A percentile compares a stretch with the other conserved stretches of the same genome.
These are phyloP conservation scores for Echinochloa phyllopogon DNA, from an alignment of 176 grass and related monocot species.

Conservation along the genomic window DNA sequence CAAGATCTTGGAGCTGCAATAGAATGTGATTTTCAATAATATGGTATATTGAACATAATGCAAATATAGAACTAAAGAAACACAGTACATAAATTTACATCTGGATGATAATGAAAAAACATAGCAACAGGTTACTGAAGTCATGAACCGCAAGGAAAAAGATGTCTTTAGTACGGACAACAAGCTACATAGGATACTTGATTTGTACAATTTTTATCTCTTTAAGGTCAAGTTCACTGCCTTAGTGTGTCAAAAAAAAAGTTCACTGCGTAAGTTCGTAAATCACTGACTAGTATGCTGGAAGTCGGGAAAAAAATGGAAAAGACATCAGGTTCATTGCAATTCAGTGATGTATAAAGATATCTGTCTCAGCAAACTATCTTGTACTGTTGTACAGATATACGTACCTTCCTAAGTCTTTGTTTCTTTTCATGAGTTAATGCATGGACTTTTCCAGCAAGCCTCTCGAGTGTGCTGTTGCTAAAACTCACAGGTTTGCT, in stretches of 20 bases:
- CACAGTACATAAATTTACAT: background rate
- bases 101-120: background rate
- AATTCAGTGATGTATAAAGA: conserved; percentile 6
- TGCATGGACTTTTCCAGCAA: conserved; percentile 54
- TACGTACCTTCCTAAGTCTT: conserved; percentile 72
- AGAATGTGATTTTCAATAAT: conserved; percentile 9
- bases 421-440: conserved; percentile 82
- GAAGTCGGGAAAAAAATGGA: background rate
- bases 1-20: conserved; percentile 84
- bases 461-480: conserved; percentile 62
- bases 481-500: conserved; percentile 62
- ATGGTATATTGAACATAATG: background rate
- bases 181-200: background rate
- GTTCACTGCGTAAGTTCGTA: background rate
- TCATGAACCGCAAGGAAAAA: background rate
- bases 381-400: background rate
- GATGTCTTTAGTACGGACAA: background rate
- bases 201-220: conserved; percentile 1
- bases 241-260: background rate
- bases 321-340: conserved; percentile 6
- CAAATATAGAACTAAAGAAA: background rate
- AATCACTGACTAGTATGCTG: background rate
- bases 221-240: conserved; percentile 4
- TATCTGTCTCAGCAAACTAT: background rate
- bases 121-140: background rate